Evolutionary conservation across 2,329 filamentous ascomycete species (phyloP), one percentile per base, ranked within the genome.

Genomic region (Apiospora phragmitis): DNA sequence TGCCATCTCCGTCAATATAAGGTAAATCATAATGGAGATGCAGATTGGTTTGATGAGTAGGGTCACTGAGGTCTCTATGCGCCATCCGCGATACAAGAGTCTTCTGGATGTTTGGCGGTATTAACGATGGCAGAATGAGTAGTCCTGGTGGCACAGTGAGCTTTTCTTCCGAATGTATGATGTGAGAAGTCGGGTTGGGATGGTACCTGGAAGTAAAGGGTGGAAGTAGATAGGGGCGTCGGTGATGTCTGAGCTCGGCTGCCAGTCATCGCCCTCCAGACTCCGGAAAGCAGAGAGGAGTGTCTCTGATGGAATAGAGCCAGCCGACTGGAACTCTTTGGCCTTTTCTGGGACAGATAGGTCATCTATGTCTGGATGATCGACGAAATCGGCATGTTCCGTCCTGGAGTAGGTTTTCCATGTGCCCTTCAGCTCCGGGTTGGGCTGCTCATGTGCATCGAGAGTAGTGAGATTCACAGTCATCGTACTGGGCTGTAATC

Each of bases 41-140:
- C n/a, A 98, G 84, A 80, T 98, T 99, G 68, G 95, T 98, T 77
- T 93, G 89, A 79, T 98, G 94, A 4, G 84, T 79, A 3, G 90
- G 89, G 74, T 92, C 89, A 72, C 90, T 90, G 21, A 97, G 88
- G 79, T 97, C 93, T 32, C 85, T 88, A 81, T 97, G 93, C 41
- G 98, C 85, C 73, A 97, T 87, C 69, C 89, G 90, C 62, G 89
- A 89, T 6, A 98, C 86, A 3, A 98, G 85, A 47, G 84, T 82
- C 71, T 86, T 83, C 79, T 99, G 96, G 18, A 93, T 85, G 7
- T 83, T 77, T 21, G 88, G 86, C 5, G 94, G 91, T 12, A 98
- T 83, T 11, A 98, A 84, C 35, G 88, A 87, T 16, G 95, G 95
- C 3, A 95, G 83, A 68, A 98, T 88, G 70, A 93, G 86, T 12